These are phyloP conservation scores for Effrenium voratum DNA, from an alignment of 73 alveolate species.

Conservation along the genomic window DNA sequence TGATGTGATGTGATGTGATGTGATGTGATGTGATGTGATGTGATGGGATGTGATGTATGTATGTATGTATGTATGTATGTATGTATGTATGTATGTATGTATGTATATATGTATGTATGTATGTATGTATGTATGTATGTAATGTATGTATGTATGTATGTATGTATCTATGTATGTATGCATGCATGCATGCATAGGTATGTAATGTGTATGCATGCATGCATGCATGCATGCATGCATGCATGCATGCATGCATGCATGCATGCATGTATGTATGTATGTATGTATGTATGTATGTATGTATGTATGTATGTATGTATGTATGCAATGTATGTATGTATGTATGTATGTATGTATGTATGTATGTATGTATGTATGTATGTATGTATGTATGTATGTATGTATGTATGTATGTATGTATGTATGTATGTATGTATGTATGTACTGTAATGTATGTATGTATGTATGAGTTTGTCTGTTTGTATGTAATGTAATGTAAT, in stretches of 20 bases:
- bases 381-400: neutral
- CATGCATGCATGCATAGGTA: neutral
- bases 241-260: neutral
- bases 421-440: no score
- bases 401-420: neutral
- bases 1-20: no score
- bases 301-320: neutral
- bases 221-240: neutral
- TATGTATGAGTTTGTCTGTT: neutral
- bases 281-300: neutral
- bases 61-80: no score
- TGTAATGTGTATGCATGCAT: neutral
- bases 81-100: no score
- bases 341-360: no score
- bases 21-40: no score
- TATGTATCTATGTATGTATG: no score
- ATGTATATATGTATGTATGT: neutral
- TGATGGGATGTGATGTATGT: no score
- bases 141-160: no score
- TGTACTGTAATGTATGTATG: neutral
- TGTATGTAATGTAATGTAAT: neutral
- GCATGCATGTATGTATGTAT: no score
- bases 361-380: no score
- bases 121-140: no score
- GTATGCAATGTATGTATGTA: neutral